Percentiles rank a stretch among this genome's conserved stretches.
These are phyloP conservation scores for Lipomyces oligophaga DNA, from an alignment of 805 yeast genomes.

Conservation along the genomic window DNA sequence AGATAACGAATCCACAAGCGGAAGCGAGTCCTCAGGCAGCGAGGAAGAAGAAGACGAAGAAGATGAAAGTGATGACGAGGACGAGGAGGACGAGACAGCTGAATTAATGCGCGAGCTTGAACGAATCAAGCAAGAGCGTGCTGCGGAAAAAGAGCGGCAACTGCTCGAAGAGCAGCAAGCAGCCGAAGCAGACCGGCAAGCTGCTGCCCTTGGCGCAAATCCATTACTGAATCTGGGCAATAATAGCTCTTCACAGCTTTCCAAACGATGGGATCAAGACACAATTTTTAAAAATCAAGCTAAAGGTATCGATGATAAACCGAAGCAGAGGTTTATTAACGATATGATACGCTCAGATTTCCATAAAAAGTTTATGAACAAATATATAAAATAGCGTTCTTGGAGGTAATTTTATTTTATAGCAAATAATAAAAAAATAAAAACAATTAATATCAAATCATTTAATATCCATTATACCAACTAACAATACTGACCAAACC, in stretches of 20 bases:
- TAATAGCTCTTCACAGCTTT: slow-evolving; percentile 1
- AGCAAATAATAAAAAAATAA: too few relatives aligned
- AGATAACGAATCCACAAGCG: slow-evolving; percentile 2
- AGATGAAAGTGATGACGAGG: slow-evolving; percentile 31
- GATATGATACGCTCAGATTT: slow-evolving; percentile 41
- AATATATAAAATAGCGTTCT: slow-evolving; percentile 33
- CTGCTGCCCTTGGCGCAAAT: slow-evolving; percentile 36
- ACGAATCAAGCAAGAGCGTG: slow-evolving; percentile 37
- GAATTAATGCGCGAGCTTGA: slow-evolving; percentile 37
- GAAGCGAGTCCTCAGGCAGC: slow-evolving; percentile 13
- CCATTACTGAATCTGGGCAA: slow-evolving; percentile 32
- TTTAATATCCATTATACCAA: too few relatives aligned
- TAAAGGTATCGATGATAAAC: slow-evolving; percentile 29
- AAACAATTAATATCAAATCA: not conserved
- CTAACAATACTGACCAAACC: not conserved
- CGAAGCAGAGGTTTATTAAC: slow-evolving; percentile 34
- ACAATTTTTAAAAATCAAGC: slow-evolving; percentile 39
- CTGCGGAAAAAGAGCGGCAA: slow-evolving; percentile 31
- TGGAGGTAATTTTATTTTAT: not conserved
- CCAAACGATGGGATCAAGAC: slow-evolving; percentile 37
- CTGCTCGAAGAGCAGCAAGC: slow-evolving; percentile 27
- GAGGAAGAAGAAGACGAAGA: slow-evolving; percentile 17
- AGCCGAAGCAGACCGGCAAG: slow-evolving; percentile 28
- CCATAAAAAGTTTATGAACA: slow-evolving; percentile 39
- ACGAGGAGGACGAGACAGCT: slow-evolving; percentile 37